These are phyloP conservation scores for Cryptosporidium felis DNA, from an alignment of 169 alveolate genomes.

Conservation along the genomic window DNA sequence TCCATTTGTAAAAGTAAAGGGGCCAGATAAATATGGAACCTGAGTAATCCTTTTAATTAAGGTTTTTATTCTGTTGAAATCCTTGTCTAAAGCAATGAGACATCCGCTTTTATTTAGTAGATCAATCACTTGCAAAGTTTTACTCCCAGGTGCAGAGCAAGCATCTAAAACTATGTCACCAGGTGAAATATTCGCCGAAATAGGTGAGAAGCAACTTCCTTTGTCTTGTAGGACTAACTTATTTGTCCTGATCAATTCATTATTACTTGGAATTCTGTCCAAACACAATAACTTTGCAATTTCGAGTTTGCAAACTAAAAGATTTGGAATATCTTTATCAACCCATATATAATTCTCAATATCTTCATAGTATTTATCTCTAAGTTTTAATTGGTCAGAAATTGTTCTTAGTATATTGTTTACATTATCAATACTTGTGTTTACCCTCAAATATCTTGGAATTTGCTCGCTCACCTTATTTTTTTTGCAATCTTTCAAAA, in stretches of 20 bases:
- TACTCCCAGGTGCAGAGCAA: conserved; percentile 80
- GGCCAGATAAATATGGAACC: conserved; percentile 63
- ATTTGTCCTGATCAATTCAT: conserved; percentile 55
- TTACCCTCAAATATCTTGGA: conserved; percentile 68
- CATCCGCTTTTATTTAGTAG: conserved; percentile 39
- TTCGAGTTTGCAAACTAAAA: conserved; percentile 17
- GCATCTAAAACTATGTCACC: conserved; percentile 77
- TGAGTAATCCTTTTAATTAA: conserved; percentile 47
- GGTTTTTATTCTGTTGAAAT: conserved; percentile 38
- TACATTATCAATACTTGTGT: conserved; percentile 8
- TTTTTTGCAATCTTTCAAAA: background rate
- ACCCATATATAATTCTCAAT: background rate
- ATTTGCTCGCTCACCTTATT: background rate
- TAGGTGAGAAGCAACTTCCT: conserved; percentile 73
- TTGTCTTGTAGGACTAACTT: conserved; percentile 71
- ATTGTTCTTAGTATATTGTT: conserved; percentile 3
- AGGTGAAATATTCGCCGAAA: conserved; percentile 66
- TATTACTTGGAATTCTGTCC: conserved; percentile 56
- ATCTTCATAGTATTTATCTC: conserved; percentile 9
- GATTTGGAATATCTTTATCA: conserved; percentile 15
- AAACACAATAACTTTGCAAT: conserved; percentile 10
- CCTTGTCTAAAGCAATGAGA: conserved; percentile 67
- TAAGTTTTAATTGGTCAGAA: background rate
- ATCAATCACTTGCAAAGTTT: conserved; percentile 74
- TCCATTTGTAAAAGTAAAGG: conserved; percentile 12